These are phyloP conservation scores for Zopfia rhizophila DNA, from an alignment of 2,329 filamentous ascomycete species.

Conservation along the genomic window DNA sequence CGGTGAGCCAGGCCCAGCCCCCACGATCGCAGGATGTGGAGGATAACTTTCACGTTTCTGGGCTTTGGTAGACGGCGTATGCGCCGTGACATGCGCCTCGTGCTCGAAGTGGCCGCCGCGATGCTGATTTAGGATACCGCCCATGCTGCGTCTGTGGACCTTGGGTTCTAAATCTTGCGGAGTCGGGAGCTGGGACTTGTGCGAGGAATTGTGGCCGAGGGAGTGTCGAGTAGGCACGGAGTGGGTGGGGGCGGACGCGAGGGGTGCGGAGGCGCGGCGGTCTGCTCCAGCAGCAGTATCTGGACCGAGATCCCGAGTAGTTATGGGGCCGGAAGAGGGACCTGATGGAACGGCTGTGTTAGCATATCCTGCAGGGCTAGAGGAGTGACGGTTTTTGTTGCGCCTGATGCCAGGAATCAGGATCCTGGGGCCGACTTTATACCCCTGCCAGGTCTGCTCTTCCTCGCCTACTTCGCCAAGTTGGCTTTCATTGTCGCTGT, in stretches of 20 bases:
- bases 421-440: slow-evolving; percentile 47
- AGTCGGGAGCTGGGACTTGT: slow-evolving; percentile 45
- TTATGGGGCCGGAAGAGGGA: background rate
- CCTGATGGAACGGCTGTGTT: slow-evolving; percentile 25
- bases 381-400: slow-evolving; percentile 24
- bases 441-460: slow-evolving; percentile 42
- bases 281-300: slow-evolving; percentile 18
- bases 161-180: slow-evolving; percentile 29
- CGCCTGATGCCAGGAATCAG: slow-evolving; percentile 44
- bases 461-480: slow-evolving; percentile 43
- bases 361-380: slow-evolving; percentile 27
- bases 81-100: slow-evolving; percentile 42
- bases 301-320: no score
- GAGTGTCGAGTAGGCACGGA: slow-evolving; percentile 38
- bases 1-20: slow-evolving; percentile 44
- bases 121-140: slow-evolving; percentile 47
- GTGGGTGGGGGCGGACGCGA: slow-evolving; percentile 29
- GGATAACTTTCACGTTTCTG: slow-evolving; percentile 45
- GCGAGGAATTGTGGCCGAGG: slow-evolving; percentile 42
- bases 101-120: slow-evolving; percentile 39
- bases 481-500: slow-evolving; percentile 37
- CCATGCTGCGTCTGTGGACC: slow-evolving; percentile 41
- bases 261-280: slow-evolving; percentile 42
- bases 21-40: slow-evolving; percentile 50
- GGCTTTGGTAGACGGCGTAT: slow-evolving; percentile 26